A percentile compares a stretch with the other conserved stretches of the same genome.
Conservation (phyloP, 2,329 filamentous ascomycete genomes). For the Fusarium beomiforme region DNA sequence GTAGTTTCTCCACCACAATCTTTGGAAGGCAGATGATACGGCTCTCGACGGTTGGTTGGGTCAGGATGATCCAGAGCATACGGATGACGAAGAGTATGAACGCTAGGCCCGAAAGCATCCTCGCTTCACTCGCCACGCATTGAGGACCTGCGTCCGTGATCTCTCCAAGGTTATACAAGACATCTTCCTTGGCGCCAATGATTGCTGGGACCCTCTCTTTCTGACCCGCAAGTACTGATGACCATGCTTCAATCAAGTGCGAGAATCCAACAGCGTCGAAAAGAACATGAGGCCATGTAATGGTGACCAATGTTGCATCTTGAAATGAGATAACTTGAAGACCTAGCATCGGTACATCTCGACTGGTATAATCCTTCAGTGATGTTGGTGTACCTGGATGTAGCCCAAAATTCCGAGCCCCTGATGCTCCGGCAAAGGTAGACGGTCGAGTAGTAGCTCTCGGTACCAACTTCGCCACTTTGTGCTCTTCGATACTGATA, state of each 20-base stretch:
- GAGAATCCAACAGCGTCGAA: background rate
- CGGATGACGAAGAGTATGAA: background rate
- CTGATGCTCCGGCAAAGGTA: too few species aligned
- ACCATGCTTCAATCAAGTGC: background rate
- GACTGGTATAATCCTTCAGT: background rate
- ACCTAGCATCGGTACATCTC: background rate
- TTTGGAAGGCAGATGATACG: background rate
- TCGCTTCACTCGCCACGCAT: background rate
- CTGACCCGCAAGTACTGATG: fast-evolving
- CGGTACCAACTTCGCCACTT: fast-evolving
- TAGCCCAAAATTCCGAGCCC: background rate
- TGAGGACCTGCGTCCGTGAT: fast-evolving
- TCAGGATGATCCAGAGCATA: background rate
- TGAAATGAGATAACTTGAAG: background rate
- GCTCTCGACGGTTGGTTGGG: background rate
- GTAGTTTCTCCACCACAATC: background rate
- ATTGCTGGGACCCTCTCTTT: background rate
- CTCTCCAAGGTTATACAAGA: background rate
- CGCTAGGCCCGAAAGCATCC: background rate
- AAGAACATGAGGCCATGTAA: background rate
- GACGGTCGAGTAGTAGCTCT: background rate
- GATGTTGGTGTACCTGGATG: fast-evolving
- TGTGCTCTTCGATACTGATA: background rate
- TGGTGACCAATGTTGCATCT: background rate
- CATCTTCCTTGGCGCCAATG: background rate